phyloP scores from a whole-genome alignment of 2,329 filamentous ascomycete genomes.

The Fusarium brachygibbosum region DNA sequence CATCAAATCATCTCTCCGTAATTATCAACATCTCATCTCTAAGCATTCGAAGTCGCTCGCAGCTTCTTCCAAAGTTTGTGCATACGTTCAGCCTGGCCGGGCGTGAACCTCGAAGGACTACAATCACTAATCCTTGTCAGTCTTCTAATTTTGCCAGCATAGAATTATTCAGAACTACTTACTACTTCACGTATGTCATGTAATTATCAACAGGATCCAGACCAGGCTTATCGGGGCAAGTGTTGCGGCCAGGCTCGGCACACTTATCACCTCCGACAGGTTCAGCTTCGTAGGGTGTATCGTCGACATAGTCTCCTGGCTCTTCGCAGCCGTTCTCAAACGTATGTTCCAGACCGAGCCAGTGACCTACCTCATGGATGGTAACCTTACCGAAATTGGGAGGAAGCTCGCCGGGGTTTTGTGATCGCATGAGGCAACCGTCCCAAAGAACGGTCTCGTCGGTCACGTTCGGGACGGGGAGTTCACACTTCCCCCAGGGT shows the following conservation, averaged over 20 bases:
- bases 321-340: slow-evolving; percentile 29
- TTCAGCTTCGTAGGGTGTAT: slow-evolving; percentile 21
- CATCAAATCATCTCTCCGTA: not conserved
- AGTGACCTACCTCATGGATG: slow-evolving; percentile 30
- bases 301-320: slow-evolving; percentile 26
- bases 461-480: slow-evolving; percentile 18
- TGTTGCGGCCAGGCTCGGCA: slow-evolving; percentile 1
- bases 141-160: not conserved
- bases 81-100: slow-evolving; percentile 28
- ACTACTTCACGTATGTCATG: slow-evolving; percentile 21
- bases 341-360: slow-evolving; percentile 33
- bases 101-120: slow-evolving; percentile 17
- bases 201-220: slow-evolving; percentile 25
- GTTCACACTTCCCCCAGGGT: slow-evolving; percentile 15
- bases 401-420: not conserved
- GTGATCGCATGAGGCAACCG: slow-evolving; percentile 22
- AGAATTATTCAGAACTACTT: not conserved
- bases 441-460: slow-evolving; percentile 13
- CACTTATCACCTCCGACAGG: not conserved
- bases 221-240: slow-evolving; percentile 27
- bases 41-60: not conserved
- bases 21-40: no score
- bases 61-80: slow-evolving; percentile 31
- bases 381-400: not conserved
- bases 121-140: slow-evolving; percentile 13